A percentile compares a stretch with the other conserved stretches of the same genome.
Evolutionary conservation across 441 rosid species (phyloP).

Genomic region (Omphalea diandra): DNA sequence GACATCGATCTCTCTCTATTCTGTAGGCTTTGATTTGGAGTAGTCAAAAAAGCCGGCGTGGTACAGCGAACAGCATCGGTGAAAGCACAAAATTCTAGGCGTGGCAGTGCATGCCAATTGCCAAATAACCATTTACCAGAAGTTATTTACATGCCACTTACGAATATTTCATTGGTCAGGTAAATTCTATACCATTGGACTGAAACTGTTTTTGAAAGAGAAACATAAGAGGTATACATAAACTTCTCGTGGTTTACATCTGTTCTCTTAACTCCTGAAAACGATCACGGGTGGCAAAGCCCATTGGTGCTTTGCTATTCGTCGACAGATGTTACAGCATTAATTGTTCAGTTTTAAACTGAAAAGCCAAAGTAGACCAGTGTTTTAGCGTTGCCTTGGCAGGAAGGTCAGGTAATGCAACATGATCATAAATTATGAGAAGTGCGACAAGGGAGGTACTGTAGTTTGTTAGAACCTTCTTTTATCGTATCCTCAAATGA

Average conservation of each 20-base stretch:
- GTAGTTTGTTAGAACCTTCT: background rate
- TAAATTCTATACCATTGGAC: background rate
- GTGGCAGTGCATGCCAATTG: background rate
- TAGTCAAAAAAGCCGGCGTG: conserved; percentile 31
- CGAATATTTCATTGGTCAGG: conserved; percentile 5
- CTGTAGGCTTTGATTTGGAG: conserved; percentile 11
- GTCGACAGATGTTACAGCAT: background rate
- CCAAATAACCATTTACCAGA: background rate
- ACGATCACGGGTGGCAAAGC: background rate
- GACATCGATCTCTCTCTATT: conserved; percentile 15
- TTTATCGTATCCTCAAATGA: background rate
- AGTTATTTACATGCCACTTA: background rate
- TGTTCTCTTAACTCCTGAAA: background rate
- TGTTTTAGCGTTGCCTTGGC: background rate
- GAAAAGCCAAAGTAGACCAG: background rate
- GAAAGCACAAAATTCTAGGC: background rate
- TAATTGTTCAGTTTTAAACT: background rate
- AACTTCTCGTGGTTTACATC: background rate
- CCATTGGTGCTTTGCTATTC: background rate
- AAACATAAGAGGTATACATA: background rate
- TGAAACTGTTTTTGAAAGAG: conserved; percentile 6
- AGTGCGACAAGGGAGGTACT: background rate
- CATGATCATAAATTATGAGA: background rate
- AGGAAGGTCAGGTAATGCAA: background rate
- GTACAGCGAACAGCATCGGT: conserved; percentile 9